Conservation (phyloP, 2,329 filamentous ascomycete species). For the Proliferodiscus dingleyae region DNA sequence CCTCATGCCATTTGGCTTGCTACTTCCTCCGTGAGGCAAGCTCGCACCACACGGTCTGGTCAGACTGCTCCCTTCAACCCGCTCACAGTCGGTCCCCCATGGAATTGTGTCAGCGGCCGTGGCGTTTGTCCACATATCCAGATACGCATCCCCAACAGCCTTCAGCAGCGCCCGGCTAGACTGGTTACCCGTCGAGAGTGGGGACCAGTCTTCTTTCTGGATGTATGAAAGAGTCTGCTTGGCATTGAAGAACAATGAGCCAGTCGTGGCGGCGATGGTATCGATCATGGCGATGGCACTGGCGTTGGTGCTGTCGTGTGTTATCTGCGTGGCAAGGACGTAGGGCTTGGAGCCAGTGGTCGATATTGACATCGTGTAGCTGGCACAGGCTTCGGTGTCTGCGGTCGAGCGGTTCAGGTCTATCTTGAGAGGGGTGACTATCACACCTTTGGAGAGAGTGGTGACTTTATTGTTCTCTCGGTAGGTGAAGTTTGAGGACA, state of each 20-base stretch:
- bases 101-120: conserved; percentile 1
- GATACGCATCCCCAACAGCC: conserved; percentile 4
- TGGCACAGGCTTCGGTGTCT: conserved; percentile 5
- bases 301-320: not conserved
- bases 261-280: conserved; percentile 5
- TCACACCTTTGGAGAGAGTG: not conserved
- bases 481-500: conserved; percentile 3
- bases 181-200: not conserved
- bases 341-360: conserved; percentile 1
- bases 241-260: conserved; percentile 7
- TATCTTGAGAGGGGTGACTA: conserved; percentile 5
- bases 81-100: conserved; percentile 8
- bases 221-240: conserved; percentile 2
- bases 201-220: conserved; percentile 4
- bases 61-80: conserved; percentile 3
- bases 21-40: not conserved
- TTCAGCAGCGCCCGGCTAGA: conserved; percentile 2
- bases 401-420: not conserved
- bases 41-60: too few species aligned
- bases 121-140: conserved; percentile 7
- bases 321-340: conserved; percentile 7
- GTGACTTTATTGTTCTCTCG: conserved; percentile 6
- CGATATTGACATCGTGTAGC: conserved; percentile 5
- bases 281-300: conserved; percentile 1
- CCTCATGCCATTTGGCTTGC: not conserved